phyloP scores from a whole-genome alignment of 2,329 filamentous ascomycete species.

The Stagonosporopsis chrysanthemi region DNA sequence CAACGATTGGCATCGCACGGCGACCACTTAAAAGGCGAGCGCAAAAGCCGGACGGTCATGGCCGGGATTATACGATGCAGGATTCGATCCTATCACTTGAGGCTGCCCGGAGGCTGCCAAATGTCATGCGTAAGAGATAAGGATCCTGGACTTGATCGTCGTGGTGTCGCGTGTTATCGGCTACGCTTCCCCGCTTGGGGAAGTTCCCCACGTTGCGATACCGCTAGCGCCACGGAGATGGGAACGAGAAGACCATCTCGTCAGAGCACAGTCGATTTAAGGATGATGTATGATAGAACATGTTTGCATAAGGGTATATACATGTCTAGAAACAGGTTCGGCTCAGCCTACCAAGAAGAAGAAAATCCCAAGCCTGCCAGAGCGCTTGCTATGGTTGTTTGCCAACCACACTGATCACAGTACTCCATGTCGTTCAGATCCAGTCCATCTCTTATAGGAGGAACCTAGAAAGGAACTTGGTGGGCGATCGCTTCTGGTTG shows the following conservation, averaged over 20 bases:
- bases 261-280: not conserved
- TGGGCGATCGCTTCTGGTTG: conserved; percentile 13
- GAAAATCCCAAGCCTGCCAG: conserved; percentile 10
- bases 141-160: conserved; percentile 5
- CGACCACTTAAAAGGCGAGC: conserved; percentile 14
- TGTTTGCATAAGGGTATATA: conserved; percentile 12
- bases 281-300: not conserved
- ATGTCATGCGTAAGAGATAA: conserved; percentile 13
- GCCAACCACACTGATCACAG: not conserved
- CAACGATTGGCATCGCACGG: not conserved
- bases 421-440: not conserved
- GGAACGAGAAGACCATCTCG: not conserved
- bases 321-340: conserved; percentile 2
- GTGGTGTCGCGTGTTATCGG: conserved; percentile 6
- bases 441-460: not conserved
- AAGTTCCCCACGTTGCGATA: conserved; percentile 12
- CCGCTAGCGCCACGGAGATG: conserved; percentile 2
- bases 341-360: conserved; percentile 10
- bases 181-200: conserved; percentile 15
- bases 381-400: not conserved
- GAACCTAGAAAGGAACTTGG: conserved; percentile 14
- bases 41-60: conserved; percentile 5
- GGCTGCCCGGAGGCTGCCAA: not conserved
- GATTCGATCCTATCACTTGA: not conserved
- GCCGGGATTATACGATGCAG: not conserved